Conservation (phyloP, 2,329 filamentous ascomycete genomes). For the Mollisia scopiformis region DNA sequence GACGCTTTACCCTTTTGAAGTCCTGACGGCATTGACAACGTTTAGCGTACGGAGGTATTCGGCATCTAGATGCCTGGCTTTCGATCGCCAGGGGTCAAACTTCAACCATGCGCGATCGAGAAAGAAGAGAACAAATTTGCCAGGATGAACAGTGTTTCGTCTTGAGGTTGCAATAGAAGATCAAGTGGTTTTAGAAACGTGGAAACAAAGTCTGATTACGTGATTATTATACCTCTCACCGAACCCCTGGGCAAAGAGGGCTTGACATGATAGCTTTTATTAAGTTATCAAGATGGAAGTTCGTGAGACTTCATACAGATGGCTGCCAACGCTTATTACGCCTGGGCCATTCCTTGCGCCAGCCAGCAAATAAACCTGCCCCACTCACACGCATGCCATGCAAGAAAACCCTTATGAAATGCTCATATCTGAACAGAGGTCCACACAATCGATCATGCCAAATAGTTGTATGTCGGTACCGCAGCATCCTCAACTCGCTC, state of each 20-base stretch:
- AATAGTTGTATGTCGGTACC: conserved; percentile 69
- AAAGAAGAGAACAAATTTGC: too few species aligned
- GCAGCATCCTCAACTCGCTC: conserved; percentile 71
- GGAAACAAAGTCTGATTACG: too few species aligned
- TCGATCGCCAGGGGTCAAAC: not conserved
- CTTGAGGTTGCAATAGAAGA: too few species aligned
- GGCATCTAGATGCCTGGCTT: not conserved
- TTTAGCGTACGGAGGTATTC: not conserved
- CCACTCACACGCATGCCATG: conserved; percentile 1
- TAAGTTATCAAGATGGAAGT: not conserved
- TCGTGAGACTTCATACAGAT: not conserved
- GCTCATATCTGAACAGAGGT: not conserved
- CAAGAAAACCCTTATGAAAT: not conserved
- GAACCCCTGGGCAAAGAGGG: not conserved
- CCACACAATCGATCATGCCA: conserved; percentile 53
- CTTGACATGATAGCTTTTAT: not conserved
- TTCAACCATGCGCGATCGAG: too few species aligned
- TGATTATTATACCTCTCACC: too few species aligned
- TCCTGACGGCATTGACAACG: conserved; percentile 15
- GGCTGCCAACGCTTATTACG: not conserved
- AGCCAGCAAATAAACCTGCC: conserved; percentile 1
- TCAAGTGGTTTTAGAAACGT: too few species aligned
- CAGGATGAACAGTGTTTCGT: too few species aligned
- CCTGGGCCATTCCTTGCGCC: not conserved
- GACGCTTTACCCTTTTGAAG: not conserved